Evolutionary conservation across 257 asterid species (phyloP), one percentile per base, ranked within the genome.

Genomic region (Paulownia fortunei): DNA sequence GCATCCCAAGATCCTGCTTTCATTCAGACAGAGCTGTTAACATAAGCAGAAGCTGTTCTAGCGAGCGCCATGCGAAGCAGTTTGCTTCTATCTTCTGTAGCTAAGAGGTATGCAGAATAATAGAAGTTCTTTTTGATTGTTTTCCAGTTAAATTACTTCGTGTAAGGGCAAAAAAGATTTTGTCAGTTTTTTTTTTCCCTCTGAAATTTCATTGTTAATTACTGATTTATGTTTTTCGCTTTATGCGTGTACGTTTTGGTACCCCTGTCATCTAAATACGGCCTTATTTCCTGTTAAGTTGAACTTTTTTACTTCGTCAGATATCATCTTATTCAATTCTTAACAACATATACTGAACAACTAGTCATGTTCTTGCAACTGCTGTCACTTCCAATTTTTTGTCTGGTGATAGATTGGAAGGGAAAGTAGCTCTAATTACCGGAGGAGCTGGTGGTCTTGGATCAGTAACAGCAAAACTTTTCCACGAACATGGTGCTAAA

Each of bases 401-500:
- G 2, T 52, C 3, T 3, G 13, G 36, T 24, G 52, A 41, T 71
- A 82, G 84, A 71, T 79, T 85, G 58, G 84, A 80, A 67, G 89
- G 88, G 19, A 85, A 80, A 62, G 89, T 82, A 10, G 89, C 86
- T 10, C 36, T 85, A 44, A 80, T 85, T 23, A 82, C 88, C 5
- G 84, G 88, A 0, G 88, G 86, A 21, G 84, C 82, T 1, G 73
- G 84, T 44, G 84, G 83, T 3, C 74, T 85, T 2, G 88, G 86
- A 71, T 77, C 65, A 0, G 19, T 41, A 1, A 42, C 82, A 24
- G 81, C 86, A 36, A 39, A 52, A 30, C 79, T 85, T 2, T 85
- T 85, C 55, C 74, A 47, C 27, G 72, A 49, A 26, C 79, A 82
- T 12, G 89, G 86, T 0, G 89, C 85, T 10, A 82, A 76, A 54